Percentiles rank a stretch among this genome's conserved stretches.
Conservation (phyloP, 345 rosid genomes). For the Salix dunnii region DNA sequence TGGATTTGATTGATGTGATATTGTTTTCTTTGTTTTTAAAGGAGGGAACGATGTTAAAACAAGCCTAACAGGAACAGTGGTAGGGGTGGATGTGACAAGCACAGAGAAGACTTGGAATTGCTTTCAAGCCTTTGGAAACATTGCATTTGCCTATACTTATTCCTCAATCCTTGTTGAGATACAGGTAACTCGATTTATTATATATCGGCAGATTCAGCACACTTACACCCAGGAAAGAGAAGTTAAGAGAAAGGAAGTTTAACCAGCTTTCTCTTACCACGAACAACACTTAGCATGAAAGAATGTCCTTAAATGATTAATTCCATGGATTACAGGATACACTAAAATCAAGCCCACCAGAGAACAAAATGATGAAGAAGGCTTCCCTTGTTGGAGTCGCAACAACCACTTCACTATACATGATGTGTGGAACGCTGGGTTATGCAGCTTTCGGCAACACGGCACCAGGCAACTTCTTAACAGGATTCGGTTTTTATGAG, state of each 20-base stretch:
- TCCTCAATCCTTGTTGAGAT: conserved; percentile 17
- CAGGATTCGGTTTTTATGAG: conserved; percentile 17
- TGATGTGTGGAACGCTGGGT: conserved; percentile 9
- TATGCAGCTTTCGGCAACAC: conserved; percentile 13
- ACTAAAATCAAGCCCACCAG: conserved; percentile 8
- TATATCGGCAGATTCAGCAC: background rate
- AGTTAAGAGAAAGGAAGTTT: too few relatives aligned
- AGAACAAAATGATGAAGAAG: conserved; percentile 7
- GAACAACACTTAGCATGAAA: background rate
- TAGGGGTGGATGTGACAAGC: conserved; percentile 31
- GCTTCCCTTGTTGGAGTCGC: conserved; percentile 2
- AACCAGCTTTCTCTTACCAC: background rate
- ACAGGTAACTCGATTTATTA: conserved; percentile 5
- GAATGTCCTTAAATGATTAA: background rate
- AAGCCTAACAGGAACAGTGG: conserved; percentile 37
- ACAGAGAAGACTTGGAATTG: conserved; percentile 30
- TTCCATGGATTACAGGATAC: conserved; percentile 4
- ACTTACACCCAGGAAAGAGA: too few relatives aligned
- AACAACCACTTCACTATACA: conserved; percentile 5
- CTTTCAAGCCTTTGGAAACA: conserved; percentile 19
- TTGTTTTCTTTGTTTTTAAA: background rate
- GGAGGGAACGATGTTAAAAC: conserved; percentile 29
- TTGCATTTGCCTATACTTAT: conserved; percentile 23
- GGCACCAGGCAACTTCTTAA: conserved; percentile 13
- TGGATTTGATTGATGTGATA: background rate